Conservation (phyloP, 2,329 filamentous ascomycete species). For the Iodosphaeria phyllophila region DNA sequence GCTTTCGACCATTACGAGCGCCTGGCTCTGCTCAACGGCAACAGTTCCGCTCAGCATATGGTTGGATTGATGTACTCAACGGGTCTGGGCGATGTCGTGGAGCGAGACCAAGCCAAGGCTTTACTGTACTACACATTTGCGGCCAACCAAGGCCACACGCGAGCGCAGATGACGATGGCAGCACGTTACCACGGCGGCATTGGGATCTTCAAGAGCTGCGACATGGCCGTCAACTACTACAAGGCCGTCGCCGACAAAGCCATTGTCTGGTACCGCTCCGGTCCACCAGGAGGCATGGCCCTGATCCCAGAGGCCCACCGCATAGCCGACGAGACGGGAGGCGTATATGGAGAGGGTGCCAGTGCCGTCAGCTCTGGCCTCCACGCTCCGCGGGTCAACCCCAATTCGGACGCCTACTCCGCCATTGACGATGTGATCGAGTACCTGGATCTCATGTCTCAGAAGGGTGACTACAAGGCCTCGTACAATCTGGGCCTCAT, state of each 20-base stretch:
- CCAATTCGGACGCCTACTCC: conserved; percentile 64
- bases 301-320: conserved; percentile 65
- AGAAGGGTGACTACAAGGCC: conserved; percentile 76
- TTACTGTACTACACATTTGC: conserved; percentile 91
- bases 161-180: conserved; percentile 84
- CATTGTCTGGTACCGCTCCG: conserved; percentile 70
- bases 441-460: conserved; percentile 76
- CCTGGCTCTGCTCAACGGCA: conserved; percentile 60
- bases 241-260: conserved; percentile 88
- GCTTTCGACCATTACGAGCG: conserved; percentile 70
- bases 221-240: conserved; percentile 73
- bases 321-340: conserved; percentile 77
- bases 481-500: conserved; percentile 73
- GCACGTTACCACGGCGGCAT: conserved; percentile 76
- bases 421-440: conserved; percentile 88
- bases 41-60: conserved; percentile 91
- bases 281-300: conserved; percentile 70
- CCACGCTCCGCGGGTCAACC: conserved; percentile 56
- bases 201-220: conserved; percentile 69
- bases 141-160: conserved; percentile 62
- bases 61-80: conserved; percentile 90
- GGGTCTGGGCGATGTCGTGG: conserved; percentile 64
- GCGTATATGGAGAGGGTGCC: conserved; percentile 88
- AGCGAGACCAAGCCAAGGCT: conserved; percentile 76
- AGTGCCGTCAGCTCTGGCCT: conserved; percentile 75